Conservation (phyloP, 1,139 yeast species). For the Cylindricascospora bacillispora region DNA sequence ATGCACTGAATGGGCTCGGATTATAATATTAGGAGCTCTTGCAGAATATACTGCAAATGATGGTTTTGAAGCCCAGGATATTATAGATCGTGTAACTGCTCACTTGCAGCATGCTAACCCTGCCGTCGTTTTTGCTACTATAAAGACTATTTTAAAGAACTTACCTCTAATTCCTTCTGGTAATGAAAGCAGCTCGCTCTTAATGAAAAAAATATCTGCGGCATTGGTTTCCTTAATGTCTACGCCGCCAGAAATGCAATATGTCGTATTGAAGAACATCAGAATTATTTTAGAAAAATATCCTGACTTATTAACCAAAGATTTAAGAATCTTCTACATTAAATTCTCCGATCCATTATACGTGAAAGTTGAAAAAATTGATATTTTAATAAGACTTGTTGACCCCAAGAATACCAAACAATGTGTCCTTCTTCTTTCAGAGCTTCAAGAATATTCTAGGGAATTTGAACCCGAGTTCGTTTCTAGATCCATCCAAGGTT, state of each 20-base stretch:
- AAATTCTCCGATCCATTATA: slow-evolving; percentile 93
- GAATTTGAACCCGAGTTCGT: slow-evolving; percentile 91
- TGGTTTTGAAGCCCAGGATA: slow-evolving; percentile 63
- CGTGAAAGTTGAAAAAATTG: slow-evolving; percentile 83
- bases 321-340: slow-evolving; percentile 81
- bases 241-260: slow-evolving; percentile 88
- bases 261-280: slow-evolving; percentile 85
- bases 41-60: slow-evolving; percentile 51
- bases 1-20: slow-evolving; percentile 98
- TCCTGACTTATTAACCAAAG: slow-evolving; percentile 67
- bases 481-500: slow-evolving; percentile 64
- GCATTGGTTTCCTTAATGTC: slow-evolving; percentile 85
- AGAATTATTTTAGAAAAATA: slow-evolving; percentile 81
- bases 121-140: slow-evolving; percentile 79
- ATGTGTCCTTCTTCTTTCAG: slow-evolving; percentile 60
- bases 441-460: slow-evolving; percentile 84
- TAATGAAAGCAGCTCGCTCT: slow-evolving; percentile 23
- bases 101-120: slow-evolving; percentile 97
- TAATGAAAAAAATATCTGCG: slow-evolving; percentile 61
- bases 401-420: slow-evolving; percentile 40
- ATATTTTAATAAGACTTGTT: slow-evolving; percentile 77
- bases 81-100: slow-evolving; percentile 83
- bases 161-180: slow-evolving; percentile 29
- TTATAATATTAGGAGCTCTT: slow-evolving; percentile 73
- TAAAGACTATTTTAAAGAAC: slow-evolving; percentile 71